These are phyloP conservation scores for Paramecium caudatum DNA, from an alignment of 73 alveolate species.

Conservation along the genomic window DNA sequence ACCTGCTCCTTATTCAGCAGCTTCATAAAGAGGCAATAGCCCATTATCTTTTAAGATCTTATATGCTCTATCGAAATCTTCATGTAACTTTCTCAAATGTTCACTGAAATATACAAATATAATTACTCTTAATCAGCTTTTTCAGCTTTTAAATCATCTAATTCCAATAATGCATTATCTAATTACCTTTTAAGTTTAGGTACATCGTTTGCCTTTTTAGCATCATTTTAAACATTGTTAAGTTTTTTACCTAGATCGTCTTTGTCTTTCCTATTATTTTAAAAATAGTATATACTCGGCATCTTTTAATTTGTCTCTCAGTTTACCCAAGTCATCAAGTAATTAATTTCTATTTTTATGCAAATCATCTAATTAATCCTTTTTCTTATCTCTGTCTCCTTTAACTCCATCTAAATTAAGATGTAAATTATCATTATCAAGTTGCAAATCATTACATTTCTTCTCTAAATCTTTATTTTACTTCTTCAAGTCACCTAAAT, in stretches of 20 bases:
- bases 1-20: conserved; percentile 1
- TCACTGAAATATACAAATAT: background rate
- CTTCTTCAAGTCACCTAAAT: conserved; percentile 31
- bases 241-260: conserved; percentile 34
- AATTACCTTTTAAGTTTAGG: conserved; percentile 51
- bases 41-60: conserved; percentile 29
- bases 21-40: background rate
- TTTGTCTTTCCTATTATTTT: background rate
- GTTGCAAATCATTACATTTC: conserved; percentile 1
- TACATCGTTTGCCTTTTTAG: conserved; percentile 47
- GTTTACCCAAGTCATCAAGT: background rate
- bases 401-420: conserved; percentile 1
- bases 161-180: background rate
- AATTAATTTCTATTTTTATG: conserved; percentile 46
- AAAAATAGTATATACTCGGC: background rate
- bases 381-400: background rate
- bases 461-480: conserved; percentile 31
- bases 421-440: conserved; percentile 50
- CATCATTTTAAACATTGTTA: conserved; percentile 1
- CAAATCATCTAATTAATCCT: background rate
- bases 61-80: conserved; percentile 24
- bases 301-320: conserved; percentile 44
- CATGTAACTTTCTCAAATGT: conserved; percentile 44
- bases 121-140: conserved; percentile 23
- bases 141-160: conserved; percentile 57